Base-by-base conservation (phyloP, 2,329 filamentous ascomycete genomes). In the Scedosporium dehoogii region DNA sequence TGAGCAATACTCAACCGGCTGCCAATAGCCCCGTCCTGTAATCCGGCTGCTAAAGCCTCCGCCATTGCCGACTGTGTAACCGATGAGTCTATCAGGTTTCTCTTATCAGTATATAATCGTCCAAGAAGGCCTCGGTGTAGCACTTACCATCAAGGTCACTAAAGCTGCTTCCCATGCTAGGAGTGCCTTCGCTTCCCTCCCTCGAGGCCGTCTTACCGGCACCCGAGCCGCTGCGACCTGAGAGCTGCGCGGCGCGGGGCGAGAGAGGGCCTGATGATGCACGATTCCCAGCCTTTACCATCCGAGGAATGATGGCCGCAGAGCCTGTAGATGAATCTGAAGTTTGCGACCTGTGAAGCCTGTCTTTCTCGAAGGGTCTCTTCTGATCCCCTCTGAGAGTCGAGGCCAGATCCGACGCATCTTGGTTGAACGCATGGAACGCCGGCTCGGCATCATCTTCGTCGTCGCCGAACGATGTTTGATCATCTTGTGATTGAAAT, bases 121-220 rank as follows among this genome's bases (percentile, higher is more conserved):
- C 55, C 27, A 44, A 41, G 18, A 42, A 55, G 23, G 63, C 61
- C 64, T 21, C 6, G 9, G 59, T 61, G 58, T 59, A 14, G 51
- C 63, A 67, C 72, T 64, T 77, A 84, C 89, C 89, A 71, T 93
- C 90, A 53, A 96, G 80, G 75, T 94, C 91, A 73, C 89, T 93
- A 69, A 91, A 94, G 68, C 89, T 92, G 72, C 90, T 93, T 1
- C 90, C 89, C 85, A 92, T 91, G 68, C 88, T 91, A 1, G 87
- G 88, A 14, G 86, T 88, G 14, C 87, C 87, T 65, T 91, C 88
- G 69, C 87, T 91, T 12, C 84, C 84, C 65, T 88, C 85, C 12
- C 80, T 79, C 1, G 81, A 82, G 56, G 77, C 73, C 0, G 76
- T 79, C 67, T 81, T 80, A 29, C 75, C 77, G 64, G 80, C 81